Conservation (phyloP, 768 basidiomycete genomes). For the Tylopilus subfusipes region DNA sequence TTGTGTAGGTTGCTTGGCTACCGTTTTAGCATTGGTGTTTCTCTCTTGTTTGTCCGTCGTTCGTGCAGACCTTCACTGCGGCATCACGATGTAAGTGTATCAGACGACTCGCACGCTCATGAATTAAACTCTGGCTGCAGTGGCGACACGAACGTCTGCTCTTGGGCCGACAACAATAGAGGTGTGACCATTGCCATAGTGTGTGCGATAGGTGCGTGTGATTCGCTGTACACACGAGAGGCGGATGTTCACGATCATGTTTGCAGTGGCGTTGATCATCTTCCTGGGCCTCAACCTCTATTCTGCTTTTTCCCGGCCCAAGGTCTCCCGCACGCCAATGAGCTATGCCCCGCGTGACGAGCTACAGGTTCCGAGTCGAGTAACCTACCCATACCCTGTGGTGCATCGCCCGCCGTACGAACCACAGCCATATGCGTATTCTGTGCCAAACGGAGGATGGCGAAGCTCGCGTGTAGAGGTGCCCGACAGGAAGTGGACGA, state of each 20-base stretch:
- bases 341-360: not conserved
- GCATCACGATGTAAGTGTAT: constrained; percentile 1
- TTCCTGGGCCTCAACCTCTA: not conserved
- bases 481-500: constrained; percentile 1
- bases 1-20: constrained; percentile 1
- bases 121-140: not conserved
- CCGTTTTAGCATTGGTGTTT: not conserved
- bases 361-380: not conserved
- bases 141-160: constrained; percentile 6
- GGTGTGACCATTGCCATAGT: not conserved
- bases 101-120: not conserved
- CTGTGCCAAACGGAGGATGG: not conserved
- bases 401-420: not conserved
- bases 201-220: constrained; percentile 3
- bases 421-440: constrained; percentile 1
- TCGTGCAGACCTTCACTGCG: constrained; percentile 10
- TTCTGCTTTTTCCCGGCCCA: not conserved
- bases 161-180: not conserved
- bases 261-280: constrained; percentile 4
- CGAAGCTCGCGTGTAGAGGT: not conserved
- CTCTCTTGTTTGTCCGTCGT: constrained; percentile 11
- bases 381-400: not conserved
- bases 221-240: not conserved
- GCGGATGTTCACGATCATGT: not conserved
- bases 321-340: not conserved